Evolutionary conservation across 495 filamentous ascomycete species (phyloP).

Genomic region (Penicillium robsamsonii): DNA sequence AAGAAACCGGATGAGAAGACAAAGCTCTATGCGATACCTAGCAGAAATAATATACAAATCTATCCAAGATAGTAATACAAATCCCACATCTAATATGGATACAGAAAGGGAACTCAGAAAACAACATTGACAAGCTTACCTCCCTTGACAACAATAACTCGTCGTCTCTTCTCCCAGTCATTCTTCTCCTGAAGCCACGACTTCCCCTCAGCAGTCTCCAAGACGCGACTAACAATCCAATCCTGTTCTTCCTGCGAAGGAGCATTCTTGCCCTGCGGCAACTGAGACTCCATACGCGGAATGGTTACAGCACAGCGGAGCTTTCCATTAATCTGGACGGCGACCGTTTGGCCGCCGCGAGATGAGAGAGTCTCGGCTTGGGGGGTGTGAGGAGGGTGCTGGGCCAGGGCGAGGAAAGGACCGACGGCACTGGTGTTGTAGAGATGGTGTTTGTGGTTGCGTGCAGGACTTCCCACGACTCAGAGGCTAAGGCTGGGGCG

Average conservation of each 20-base stretch:
- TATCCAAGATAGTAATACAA: slow-evolving; percentile 7
- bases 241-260: slow-evolving; percentile 39
- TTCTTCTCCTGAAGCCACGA: slow-evolving; percentile 47
- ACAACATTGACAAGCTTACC: slow-evolving; percentile 52
- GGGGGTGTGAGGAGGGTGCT: slow-evolving; percentile 35
- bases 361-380: slow-evolving; percentile 49
- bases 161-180: slow-evolving; percentile 45
- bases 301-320: slow-evolving; percentile 64
- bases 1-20: neutral
- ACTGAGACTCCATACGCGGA: slow-evolving; percentile 27
- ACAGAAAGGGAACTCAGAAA: slow-evolving; percentile 25
- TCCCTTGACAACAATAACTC: slow-evolving; percentile 48
- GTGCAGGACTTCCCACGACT: slow-evolving; percentile 68
- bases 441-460: slow-evolving; percentile 10
- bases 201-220: slow-evolving; percentile 46
- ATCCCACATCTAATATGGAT: neutral
- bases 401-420: slow-evolving; percentile 58
- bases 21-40: neutral
- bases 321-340: slow-evolving; percentile 77
- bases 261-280: slow-evolving; percentile 14
- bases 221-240: slow-evolving; percentile 56
- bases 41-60: slow-evolving; percentile 4
- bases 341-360: slow-evolving; percentile 49
- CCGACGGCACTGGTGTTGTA: slow-evolving; percentile 21
- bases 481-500: slow-evolving; percentile 72